Percentiles rank a stretch among this genome's conserved stretches.
Conservation (phyloP, 1,284 basidiomycete species). For the Tausonia pullulans region DNA sequence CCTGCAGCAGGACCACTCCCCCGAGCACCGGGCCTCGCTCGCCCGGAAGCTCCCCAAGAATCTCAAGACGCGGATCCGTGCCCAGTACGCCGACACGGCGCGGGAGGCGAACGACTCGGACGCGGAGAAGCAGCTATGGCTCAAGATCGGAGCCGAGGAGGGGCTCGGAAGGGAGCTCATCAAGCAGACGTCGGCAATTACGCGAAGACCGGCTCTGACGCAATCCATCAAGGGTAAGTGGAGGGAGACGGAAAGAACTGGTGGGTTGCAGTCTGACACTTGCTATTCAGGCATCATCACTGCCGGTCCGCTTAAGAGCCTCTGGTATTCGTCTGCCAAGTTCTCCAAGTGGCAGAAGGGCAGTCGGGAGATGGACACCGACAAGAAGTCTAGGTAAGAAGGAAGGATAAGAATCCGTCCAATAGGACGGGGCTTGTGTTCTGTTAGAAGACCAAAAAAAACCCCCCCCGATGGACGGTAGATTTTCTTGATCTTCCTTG, state of each 20-base stretch:
- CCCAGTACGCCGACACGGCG: conserved; percentile 7
- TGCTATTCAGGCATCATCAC: conserved; percentile 7
- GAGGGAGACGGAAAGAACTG: too few relatives aligned
- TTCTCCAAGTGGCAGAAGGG: conserved; percentile 12
- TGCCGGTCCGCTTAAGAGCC: conserved; percentile 9
- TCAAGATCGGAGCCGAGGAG: conserved; percentile 6
- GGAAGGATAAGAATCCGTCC: too few relatives aligned
- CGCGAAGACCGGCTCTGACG: conserved; percentile 11
- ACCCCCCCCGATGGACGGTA: too few relatives aligned
- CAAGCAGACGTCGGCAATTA: conserved; percentile 11
- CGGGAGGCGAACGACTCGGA: background rate
- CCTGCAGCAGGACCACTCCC: conserved; percentile 51
- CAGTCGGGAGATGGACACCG: background rate
- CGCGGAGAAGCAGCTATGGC: conserved; percentile 12
- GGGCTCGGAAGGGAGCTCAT: conserved; percentile 3
- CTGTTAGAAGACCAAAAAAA: too few relatives aligned
- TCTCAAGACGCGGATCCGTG: conserved; percentile 30
- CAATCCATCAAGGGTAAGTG: conserved; percentile 10
- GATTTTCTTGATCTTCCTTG: too few relatives aligned
- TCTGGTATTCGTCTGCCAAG: conserved; percentile 10
- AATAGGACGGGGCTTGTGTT: too few relatives aligned
- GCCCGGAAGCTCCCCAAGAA: conserved; percentile 62
- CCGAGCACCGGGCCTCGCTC: conserved; percentile 57
- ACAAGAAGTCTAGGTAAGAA: too few relatives aligned
- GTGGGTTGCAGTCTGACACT: too few relatives aligned